phyloP scores from a whole-genome alignment of 257 asterid species.

The Solanum corneliomulleri region DNA sequence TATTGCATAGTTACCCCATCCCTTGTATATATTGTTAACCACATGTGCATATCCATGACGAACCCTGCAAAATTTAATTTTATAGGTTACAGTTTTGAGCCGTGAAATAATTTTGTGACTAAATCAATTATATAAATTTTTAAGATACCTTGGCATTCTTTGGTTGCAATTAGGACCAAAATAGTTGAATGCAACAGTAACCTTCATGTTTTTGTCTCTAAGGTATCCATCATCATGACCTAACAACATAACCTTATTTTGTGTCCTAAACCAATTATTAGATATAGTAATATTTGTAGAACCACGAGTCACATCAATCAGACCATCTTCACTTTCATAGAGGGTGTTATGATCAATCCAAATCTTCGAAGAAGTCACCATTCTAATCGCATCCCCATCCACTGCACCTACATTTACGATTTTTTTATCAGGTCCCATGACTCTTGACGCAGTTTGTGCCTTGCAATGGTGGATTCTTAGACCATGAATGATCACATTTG shows the following conservation, averaged over 20 bases:
- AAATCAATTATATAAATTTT: neutral
- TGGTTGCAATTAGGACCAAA: conserved; percentile 73
- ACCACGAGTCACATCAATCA: conserved; percentile 75
- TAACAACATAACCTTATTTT: conserved; percentile 71
- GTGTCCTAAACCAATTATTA: conserved; percentile 64
- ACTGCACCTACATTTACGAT: conserved; percentile 33
- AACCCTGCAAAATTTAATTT: conserved; percentile 19
- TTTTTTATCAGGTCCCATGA: conserved; percentile 36
- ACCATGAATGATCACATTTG: conserved; percentile 66
- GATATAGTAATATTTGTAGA: conserved; percentile 66
- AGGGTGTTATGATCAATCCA: conserved; percentile 86
- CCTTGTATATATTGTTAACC: conserved; percentile 63
- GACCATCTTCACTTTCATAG: conserved; percentile 45
- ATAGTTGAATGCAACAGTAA: conserved; percentile 75
- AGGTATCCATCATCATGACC: conserved; percentile 67
- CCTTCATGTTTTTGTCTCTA: conserved; percentile 59
- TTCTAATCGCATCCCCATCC: conserved; percentile 71
- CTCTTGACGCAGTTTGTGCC: conserved; percentile 38
- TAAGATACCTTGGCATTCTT: conserved; percentile 71
- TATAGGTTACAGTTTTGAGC: neutral
- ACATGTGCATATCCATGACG: conserved; percentile 88
- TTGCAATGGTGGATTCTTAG: conserved; percentile 53
- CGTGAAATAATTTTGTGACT: neutral
- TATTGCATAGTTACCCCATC: conserved; percentile 81
- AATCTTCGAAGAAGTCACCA: conserved; percentile 44